Base-by-base conservation (phyloP, 495 filamentous ascomycete species). In the Bacidia rubella region DNA sequence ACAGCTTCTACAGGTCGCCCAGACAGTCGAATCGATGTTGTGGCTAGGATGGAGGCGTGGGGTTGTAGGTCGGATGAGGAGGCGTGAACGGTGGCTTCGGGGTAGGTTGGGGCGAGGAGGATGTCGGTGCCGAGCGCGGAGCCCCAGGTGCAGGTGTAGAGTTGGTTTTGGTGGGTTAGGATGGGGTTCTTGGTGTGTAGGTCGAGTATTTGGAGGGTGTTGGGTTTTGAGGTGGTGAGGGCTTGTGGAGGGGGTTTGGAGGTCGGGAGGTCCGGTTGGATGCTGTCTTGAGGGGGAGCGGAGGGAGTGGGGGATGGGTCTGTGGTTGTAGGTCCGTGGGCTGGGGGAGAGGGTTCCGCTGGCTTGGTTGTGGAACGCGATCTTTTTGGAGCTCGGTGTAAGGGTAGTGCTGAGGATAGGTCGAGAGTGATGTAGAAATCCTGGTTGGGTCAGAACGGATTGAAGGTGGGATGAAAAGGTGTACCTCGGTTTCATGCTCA, bases 111-210 rank as follows among this genome's bases (percentile, higher is more conserved):
- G 0, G 77, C 68, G 51, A 95, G 81, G 52, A 88, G 72, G 55
- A 94, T 62, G 46, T 93, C 86, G 0, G 87, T 92, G 27, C 88
- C 88, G 2, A 90, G 73, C 53, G 86, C 83, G 43, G 81, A 73
- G 26, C 74, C 74, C 89, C 89, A 95, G 25, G 74, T 63, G 52
- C 86, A 90, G 56, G 75, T 80, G 63, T 86, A 89, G 29, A 88
- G 67, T 48, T 79, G 77, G 44, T 82, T 82, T 42, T 82, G 71
- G 70, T 90, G 89, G 2, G 80, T 79, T 44, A 92, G 68, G 26
- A 93, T 65, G 0, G 89, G 89, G 54, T 85, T 70, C 59, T 57
- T 26, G 61, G 80, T 81, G 63, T 93, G 84, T 2, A 95, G 74
- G 41, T 83, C 87, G 15, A 88, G 71, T 43, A 95, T 80, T 57